A percentile compares a stretch with the other conserved stretches of the same genome.
These are phyloP conservation scores for Calendula officinalis DNA, from an alignment of 129 eudicot species.

Conservation along the genomic window DNA sequence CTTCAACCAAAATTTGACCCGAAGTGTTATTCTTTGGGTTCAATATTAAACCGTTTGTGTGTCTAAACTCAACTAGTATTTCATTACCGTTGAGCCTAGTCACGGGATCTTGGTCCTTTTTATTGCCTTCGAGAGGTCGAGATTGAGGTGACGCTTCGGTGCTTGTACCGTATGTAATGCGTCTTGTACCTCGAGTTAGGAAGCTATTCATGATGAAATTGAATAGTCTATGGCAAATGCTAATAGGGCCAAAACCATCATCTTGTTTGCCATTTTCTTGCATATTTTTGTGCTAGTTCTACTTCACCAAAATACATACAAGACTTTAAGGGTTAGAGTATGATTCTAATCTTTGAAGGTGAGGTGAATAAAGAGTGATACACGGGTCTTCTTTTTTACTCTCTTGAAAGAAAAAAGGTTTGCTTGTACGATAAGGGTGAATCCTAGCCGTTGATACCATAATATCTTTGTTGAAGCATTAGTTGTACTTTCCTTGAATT, in stretches of 20 bases:
- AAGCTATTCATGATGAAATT: conserved; percentile 33
- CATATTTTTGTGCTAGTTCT: conserved; percentile 17
- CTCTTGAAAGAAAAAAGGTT: conserved; percentile 20
- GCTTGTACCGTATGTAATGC: conserved; percentile 9
- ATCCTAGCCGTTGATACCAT: conserved; percentile 15
- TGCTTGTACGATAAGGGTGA: conserved; percentile 35
- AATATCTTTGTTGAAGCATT: conserved; percentile 15
- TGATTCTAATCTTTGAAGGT: conserved; percentile 35
- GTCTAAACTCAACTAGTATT: conserved; percentile 31
- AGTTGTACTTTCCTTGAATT: conserved; percentile 28
- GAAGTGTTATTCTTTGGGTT: conserved; percentile 10
- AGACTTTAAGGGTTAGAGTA: conserved; percentile 29
- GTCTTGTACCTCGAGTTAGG: conserved; percentile 23
- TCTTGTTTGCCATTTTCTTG: conserved; percentile 19
- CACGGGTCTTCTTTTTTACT: conserved; percentile 20
- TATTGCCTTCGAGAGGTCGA: conserved; percentile 1
- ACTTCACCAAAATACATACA: conserved; percentile 12
- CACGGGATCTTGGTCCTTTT: not conserved
- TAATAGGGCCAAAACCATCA: conserved; percentile 32
- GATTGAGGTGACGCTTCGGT: not conserved
- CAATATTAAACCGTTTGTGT: conserved; percentile 7
- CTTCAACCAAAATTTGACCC: conserved; percentile 20
- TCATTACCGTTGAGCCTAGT: conserved; percentile 19
- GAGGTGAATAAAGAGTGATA: conserved; percentile 23
- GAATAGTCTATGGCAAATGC: conserved; percentile 39